Percentiles rank a stretch among this genome's conserved stretches.
phyloP scores from a whole-genome alignment of 345 rosid species.

The Aurinia saxatilis region DNA sequence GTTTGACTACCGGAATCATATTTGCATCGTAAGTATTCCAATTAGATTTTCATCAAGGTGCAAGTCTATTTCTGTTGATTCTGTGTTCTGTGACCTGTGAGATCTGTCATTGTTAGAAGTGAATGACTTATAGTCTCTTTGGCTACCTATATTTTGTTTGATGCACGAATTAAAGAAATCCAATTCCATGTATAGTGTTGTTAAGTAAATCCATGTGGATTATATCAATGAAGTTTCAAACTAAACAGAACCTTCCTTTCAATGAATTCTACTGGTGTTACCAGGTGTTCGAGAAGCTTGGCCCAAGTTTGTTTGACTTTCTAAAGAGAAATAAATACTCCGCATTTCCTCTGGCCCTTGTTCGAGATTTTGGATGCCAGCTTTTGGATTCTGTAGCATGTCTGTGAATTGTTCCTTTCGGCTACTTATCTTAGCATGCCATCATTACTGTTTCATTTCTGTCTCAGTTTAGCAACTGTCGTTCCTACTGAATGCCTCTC shows the following conservation, averaged over 20 bases:
- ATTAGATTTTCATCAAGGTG: slow-evolving; percentile 4
- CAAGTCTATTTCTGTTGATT: background rate
- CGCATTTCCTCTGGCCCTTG: slow-evolving; percentile 88
- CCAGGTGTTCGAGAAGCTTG: slow-evolving; percentile 97
- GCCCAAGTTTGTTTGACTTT: slow-evolving; percentile 92
- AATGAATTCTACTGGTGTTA: slow-evolving; percentile 67
- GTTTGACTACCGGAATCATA: slow-evolving; percentile 73
- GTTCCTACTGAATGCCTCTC: background rate
- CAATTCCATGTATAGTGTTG: slow-evolving; percentile 5
- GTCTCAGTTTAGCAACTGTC: slow-evolving; percentile 3
- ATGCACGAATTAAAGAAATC: background rate
- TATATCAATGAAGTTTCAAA: slow-evolving; percentile 30
- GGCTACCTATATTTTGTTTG: background rate
- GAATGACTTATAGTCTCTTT: background rate
- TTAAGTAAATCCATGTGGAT: slow-evolving; percentile 21
- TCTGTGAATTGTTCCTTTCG: slow-evolving; percentile 56
- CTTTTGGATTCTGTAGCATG: slow-evolving; percentile 97
- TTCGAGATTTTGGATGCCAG: slow-evolving; percentile 89
- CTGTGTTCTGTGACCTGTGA: background rate
- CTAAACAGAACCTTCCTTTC: slow-evolving; percentile 51
- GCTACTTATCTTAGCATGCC: slow-evolving; percentile 10
- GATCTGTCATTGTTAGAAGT: slow-evolving; percentile 1
- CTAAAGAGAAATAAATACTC: slow-evolving; percentile 89
- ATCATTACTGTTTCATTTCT: slow-evolving; percentile 17
- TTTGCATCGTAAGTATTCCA: slow-evolving; percentile 62